Evolutionary conservation across 73 alveolate species (phyloP).

Genomic region (Blepharisma japonicum): DNA sequence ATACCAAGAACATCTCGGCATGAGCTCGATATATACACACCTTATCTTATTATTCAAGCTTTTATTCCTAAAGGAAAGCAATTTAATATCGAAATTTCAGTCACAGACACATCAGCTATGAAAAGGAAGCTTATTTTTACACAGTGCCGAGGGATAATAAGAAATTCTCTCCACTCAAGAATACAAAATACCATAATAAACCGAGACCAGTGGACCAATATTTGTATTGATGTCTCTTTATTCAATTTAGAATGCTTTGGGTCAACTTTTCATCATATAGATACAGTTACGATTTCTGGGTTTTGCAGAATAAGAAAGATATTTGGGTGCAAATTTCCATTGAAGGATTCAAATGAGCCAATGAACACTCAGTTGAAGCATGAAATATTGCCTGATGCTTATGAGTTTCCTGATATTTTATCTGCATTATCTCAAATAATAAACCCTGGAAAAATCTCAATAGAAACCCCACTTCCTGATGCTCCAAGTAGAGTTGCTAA

Average conservation of each 20-base stretch:
- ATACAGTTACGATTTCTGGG: neutral
- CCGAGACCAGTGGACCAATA: neutral
- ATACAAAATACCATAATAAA: slow-evolving; percentile 6
- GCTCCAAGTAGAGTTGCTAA: too few relatives aligned
- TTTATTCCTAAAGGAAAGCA: slow-evolving; percentile 15
- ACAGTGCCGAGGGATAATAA: neutral
- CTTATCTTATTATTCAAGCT: slow-evolving; percentile 1
- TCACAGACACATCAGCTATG: neutral
- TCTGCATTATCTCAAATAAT: too few relatives aligned
- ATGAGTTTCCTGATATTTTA: too few relatives aligned
- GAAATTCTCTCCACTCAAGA: slow-evolving; percentile 21
- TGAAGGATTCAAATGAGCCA: too few relatives aligned
- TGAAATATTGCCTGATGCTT: too few relatives aligned
- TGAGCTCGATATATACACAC: neutral
- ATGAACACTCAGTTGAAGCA: too few relatives aligned
- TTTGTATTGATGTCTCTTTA: slow-evolving; percentile 9
- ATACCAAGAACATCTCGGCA: slow-evolving; percentile 8
- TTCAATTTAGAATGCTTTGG: neutral
- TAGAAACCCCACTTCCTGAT: too few relatives aligned
- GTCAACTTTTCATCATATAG: neutral
- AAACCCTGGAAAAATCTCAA: too few relatives aligned
- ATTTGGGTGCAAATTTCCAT: neutral
- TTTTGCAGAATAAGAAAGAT: neutral
- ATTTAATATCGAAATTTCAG: neutral
- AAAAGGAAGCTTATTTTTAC: slow-evolving; percentile 20